Percentiles rank a stretch among this genome's conserved stretches.
Conservation (phyloP, 176 grass and related monocot genomes). For the Saccharum officinarum region DNA sequence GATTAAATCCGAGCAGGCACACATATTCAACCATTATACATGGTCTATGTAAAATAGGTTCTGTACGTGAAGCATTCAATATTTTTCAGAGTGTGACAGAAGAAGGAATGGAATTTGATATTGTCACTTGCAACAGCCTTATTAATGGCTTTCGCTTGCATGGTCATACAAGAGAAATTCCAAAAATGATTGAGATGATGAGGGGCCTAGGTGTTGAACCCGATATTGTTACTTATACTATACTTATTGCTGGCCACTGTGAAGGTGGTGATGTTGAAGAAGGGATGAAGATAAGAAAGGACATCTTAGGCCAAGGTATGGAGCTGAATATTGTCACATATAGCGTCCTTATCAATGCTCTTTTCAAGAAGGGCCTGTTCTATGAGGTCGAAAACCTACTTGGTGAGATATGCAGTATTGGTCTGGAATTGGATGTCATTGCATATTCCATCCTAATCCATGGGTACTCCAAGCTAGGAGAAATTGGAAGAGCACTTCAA, state of each 20-base stretch:
- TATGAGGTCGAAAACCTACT: slow-evolving; percentile 78
- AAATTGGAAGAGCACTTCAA: slow-evolving; percentile 77
- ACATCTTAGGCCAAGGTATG: slow-evolving; percentile 62
- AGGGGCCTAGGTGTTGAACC: slow-evolving; percentile 65
- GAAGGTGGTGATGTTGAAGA: slow-evolving; percentile 79
- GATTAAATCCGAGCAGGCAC: slow-evolving; percentile 59
- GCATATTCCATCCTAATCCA: slow-evolving; percentile 94
- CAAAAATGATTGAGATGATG: slow-evolving; percentile 70
- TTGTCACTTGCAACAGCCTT: slow-evolving; percentile 77
- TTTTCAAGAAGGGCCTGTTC: slow-evolving; percentile 69
- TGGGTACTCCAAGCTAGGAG: slow-evolving; percentile 75
- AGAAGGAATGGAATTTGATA: slow-evolving; percentile 58
- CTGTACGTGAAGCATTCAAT: slow-evolving; percentile 60
- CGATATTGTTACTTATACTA: slow-evolving; percentile 86
- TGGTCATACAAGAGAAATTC: slow-evolving; percentile 61
- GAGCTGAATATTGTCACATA: slow-evolving; percentile 93
- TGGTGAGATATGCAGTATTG: slow-evolving; percentile 66
- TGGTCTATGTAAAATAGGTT: slow-evolving; percentile 63
- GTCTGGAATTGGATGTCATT: slow-evolving; percentile 82
- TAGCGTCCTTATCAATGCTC: slow-evolving; percentile 74
- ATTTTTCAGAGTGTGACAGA: slow-evolving; percentile 50
- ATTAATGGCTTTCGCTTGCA: slow-evolving; percentile 74
- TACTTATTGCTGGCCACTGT: slow-evolving; percentile 69
- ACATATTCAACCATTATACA: slow-evolving; percentile 83
- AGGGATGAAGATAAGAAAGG: slow-evolving; percentile 77